These are phyloP conservation scores for Gossypium longicalyx DNA, from an alignment of 345 rosid species.

Conservation along the genomic window DNA sequence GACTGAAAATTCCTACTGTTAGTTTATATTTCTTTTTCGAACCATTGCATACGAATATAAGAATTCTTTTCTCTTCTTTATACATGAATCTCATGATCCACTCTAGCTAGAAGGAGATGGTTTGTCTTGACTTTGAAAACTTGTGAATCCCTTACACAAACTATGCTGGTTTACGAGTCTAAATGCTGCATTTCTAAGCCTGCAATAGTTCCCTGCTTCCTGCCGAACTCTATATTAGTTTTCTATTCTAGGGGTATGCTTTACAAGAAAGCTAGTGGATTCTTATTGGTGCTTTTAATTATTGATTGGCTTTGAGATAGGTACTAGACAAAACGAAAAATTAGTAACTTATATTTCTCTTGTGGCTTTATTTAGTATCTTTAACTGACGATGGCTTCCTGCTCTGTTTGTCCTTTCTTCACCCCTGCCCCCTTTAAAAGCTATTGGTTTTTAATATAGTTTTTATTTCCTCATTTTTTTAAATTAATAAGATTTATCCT, in stretches of 20 bases:
- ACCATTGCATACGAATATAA: not conserved
- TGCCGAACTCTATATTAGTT: not conserved
- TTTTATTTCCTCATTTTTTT: not conserved
- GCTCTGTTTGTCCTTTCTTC: not conserved
- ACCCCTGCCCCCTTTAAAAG: not conserved
- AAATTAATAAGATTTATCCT: not conserved
- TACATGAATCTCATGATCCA: not conserved
- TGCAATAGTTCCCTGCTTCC: not conserved
- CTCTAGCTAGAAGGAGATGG: not conserved
- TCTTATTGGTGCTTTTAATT: constrained; percentile 1
- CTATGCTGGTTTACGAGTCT: not conserved
- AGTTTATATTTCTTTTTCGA: not conserved
- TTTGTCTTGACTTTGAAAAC: not conserved
- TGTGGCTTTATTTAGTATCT: not conserved
- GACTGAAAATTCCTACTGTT: not conserved
- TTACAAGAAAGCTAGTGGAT: not conserved
- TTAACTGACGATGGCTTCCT: not conserved
- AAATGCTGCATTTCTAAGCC: not conserved
- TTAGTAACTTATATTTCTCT: not conserved
- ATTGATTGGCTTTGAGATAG: not conserved
- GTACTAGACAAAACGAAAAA: not conserved
- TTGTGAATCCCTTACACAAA: not conserved
- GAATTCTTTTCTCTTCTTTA: not conserved
- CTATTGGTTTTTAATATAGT: not conserved
- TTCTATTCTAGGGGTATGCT: not conserved